These are phyloP conservation scores for Rickenella mellea DNA, from an alignment of 768 basidiomycete species.

Conservation along the genomic window DNA sequence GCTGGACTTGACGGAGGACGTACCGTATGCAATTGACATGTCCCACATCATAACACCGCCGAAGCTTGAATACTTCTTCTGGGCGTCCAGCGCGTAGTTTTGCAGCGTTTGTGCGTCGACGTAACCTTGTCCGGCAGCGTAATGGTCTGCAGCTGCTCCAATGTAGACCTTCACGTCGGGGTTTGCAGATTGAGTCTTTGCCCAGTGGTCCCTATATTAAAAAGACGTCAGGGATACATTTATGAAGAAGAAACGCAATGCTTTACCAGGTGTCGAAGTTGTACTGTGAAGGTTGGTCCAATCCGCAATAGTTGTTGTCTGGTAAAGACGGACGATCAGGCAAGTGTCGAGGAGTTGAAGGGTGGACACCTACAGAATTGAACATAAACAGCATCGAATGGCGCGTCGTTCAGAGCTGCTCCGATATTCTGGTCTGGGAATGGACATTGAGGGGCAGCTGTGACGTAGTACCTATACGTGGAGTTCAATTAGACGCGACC, in stretches of 20 bases:
- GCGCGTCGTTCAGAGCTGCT: slow-evolving; percentile 7
- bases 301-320: slow-evolving; percentile 10
- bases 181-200: slow-evolving; percentile 12
- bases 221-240: neutral
- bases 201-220: slow-evolving; percentile 15
- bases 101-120: neutral
- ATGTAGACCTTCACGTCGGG: slow-evolving; percentile 16
- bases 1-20: neutral
- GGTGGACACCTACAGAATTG: slow-evolving; percentile 8
- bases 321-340: neutral
- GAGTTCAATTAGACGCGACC: neutral
- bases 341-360: neutral
- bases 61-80: slow-evolving; percentile 11
- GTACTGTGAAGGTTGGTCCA: neutral
- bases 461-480: slow-evolving; percentile 8
- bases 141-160: slow-evolving; percentile 12
- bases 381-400: slow-evolving; percentile 10
- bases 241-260: neutral
- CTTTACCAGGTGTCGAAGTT: neutral
- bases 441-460: slow-evolving; percentile 12
- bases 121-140: slow-evolving; percentile 13
- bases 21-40: slow-evolving; percentile 9
- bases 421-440: slow-evolving; percentile 10
- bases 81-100: slow-evolving; percentile 4
- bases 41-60: slow-evolving; percentile 13